Evolutionary conservation across 768 basidiomycete genomes (phyloP), one percentile per base, ranked within the genome.

Genomic region (Auriculariales sp.): DNA sequence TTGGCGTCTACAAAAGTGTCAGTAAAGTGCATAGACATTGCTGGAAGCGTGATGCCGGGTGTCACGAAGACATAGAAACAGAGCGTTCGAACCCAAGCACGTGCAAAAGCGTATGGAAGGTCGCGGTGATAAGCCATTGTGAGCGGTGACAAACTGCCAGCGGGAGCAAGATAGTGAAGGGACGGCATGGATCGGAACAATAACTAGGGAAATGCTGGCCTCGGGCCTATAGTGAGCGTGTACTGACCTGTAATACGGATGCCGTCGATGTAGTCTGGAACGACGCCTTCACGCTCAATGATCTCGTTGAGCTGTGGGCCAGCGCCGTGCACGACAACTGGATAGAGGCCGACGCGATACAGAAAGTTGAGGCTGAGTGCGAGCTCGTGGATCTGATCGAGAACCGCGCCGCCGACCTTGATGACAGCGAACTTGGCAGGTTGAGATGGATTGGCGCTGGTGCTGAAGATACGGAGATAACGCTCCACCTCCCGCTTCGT

Each of bases 401-500:
- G 74, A 35, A 98, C 93, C 6, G 89, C 94, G 44, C 95, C 95
- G 52, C 95, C 95, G 57, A 99, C 81, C 68, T 99, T 99, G 73
- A 99, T 83, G 52, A 99, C 95, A 32, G 91, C 92, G 59, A 95
- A 95, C 64, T 90, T 94, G 53, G 92, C 92, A 33, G 89, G 87
- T 52, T 89, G 80, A 14, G 87, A 81, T 2, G 84, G 79, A 59
- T 92, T 82, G 5, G 89, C 87, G 19, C 90, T 83, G n/a, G 88
- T 83, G 9, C 91, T 90, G 63, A 99, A 99, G 61, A 99, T 99
- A 46, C 94, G 85, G 28, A 99, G 81, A 70, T 99, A 93, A 54
- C 95, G 84, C 61, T 97, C 93, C 56, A 99, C 95, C 65, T 99
- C 95, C 55, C 90, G 85, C 61, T 95, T 92, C 28, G 89, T 88